Percentiles rank a stretch among this genome's conserved stretches.
These are phyloP conservation scores for Meredithiella fracta DNA, from an alignment of 2,329 filamentous ascomycete species.

Conservation along the genomic window DNA sequence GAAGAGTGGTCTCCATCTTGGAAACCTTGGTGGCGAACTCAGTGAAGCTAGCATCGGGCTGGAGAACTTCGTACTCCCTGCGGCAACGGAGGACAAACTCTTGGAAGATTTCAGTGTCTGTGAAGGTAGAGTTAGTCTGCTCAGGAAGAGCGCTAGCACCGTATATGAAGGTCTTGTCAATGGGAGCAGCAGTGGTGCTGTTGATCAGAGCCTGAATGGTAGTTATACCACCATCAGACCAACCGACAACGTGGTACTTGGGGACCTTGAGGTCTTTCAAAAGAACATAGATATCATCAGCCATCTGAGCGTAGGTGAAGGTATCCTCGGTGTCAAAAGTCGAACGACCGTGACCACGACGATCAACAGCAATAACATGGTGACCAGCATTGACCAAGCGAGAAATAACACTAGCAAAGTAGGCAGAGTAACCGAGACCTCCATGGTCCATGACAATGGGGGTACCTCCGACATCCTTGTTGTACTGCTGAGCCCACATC, in stretches of 20 bases:
- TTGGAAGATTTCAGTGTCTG: slow-evolving; percentile 20
- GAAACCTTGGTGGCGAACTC: slow-evolving; percentile 23
- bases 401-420: slow-evolving; percentile 25
- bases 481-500: slow-evolving; percentile 28
- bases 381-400: slow-evolving; percentile 20
- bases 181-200: slow-evolving; percentile 19
- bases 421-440: slow-evolving; percentile 27
- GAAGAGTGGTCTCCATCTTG: slow-evolving; percentile 23
- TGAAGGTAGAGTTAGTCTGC: slow-evolving; percentile 24
- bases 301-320: slow-evolving; percentile 26
- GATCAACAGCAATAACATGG: slow-evolving; percentile 26
- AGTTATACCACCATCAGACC: slow-evolving; percentile 27
- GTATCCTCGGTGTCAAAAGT: slow-evolving; percentile 22
- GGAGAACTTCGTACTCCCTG: slow-evolving; percentile 23
- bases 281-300: slow-evolving; percentile 22
- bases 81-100: slow-evolving; percentile 23
- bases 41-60: slow-evolving; percentile 23
- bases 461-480: slow-evolving; percentile 20
- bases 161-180: slow-evolving; percentile 27
- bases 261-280: slow-evolving; percentile 20
- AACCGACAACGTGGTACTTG: slow-evolving; percentile 24
- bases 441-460: slow-evolving; percentile 26
- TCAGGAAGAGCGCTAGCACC: slow-evolving; percentile 20
- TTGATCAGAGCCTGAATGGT: slow-evolving; percentile 24
- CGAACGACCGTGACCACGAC: slow-evolving; percentile 26